These are phyloP conservation scores for Sedum album DNA, from an alignment of 164 flowering plant genomes.

Conservation along the genomic window DNA sequence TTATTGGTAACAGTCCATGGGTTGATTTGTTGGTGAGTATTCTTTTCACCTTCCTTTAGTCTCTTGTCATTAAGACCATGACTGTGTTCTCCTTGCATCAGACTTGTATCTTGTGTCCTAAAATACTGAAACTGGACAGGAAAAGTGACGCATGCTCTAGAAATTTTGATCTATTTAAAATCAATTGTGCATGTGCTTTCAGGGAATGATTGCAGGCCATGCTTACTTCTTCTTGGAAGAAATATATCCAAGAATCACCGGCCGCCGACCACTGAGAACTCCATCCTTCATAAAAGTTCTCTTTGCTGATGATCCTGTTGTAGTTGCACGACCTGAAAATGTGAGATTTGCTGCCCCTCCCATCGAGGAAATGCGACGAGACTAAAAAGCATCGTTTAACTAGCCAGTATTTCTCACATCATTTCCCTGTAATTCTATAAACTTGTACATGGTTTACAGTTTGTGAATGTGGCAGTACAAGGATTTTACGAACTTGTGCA, in stretches of 20 bases:
- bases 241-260: constrained; percentile 87
- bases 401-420: neutral
- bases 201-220: constrained; percentile 99
- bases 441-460: neutral
- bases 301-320: constrained; percentile 81
- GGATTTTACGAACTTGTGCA: neutral
- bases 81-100: no score
- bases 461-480: neutral
- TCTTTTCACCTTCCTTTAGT: neutral
- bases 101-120: no score
- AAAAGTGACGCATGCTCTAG: no score
- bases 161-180: neutral
- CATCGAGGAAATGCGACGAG: constrained; percentile 44
- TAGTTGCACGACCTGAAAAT: constrained; percentile 67
- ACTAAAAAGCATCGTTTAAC: constrained; percentile 15
- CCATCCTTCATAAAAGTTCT: constrained; percentile 75
- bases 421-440: neutral
- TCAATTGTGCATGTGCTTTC: constrained; percentile 15
- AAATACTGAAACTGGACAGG: no score
- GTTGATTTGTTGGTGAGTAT: constrained; percentile 82
- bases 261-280: constrained; percentile 80
- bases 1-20: constrained; percentile 97
- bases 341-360: constrained; percentile 82
- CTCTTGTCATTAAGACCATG: neutral
- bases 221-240: constrained; percentile 93